Evolutionary conservation across 2,329 filamentous ascomycete species (phyloP).

Genomic region (Paracoccidioides lutzii): DNA sequence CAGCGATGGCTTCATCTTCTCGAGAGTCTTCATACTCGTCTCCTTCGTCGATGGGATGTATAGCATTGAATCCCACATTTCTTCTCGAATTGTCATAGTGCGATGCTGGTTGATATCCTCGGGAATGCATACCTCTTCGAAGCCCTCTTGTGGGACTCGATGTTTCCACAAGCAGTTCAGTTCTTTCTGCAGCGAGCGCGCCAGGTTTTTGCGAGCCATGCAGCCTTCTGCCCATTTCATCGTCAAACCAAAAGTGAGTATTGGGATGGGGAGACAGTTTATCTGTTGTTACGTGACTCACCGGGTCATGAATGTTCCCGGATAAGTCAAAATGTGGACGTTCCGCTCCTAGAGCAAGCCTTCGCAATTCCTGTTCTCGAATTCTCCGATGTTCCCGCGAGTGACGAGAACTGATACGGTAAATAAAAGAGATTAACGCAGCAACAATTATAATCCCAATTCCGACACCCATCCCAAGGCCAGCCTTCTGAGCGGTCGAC

Average conservation of each 20-base stretch:
- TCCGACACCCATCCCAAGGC: slow-evolving; percentile 53
- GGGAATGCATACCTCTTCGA: slow-evolving; percentile 27
- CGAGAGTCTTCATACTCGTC: slow-evolving; percentile 43
- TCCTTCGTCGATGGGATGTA: slow-evolving; percentile 51
- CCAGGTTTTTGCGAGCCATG: slow-evolving; percentile 18
- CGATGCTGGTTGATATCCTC: slow-evolving; percentile 28
- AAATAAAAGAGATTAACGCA: slow-evolving; percentile 36
- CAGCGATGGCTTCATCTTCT: slow-evolving; percentile 9
- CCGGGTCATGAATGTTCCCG: slow-evolving; percentile 19
- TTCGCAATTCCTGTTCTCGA: slow-evolving; percentile 44
- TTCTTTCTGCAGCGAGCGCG: slow-evolving; percentile 27
- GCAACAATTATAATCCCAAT: slow-evolving; percentile 45
- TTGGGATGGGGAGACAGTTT: slow-evolving; percentile 7
- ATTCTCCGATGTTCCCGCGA: slow-evolving; percentile 22
- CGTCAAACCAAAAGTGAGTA: slow-evolving; percentile 21
- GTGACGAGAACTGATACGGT: slow-evolving; percentile 37
- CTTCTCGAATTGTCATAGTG: slow-evolving; percentile 38
- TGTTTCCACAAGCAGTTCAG: slow-evolving; percentile 30
- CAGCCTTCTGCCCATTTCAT: slow-evolving; percentile 12
- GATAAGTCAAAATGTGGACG: slow-evolving; percentile 34
- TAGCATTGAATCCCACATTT: slow-evolving; percentile 39
- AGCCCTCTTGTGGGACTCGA: slow-evolving; percentile 28
- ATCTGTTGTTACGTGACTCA: not conserved
- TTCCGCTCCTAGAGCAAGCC: slow-evolving; percentile 40
- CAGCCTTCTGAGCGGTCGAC: slow-evolving; percentile 36